Conservation (phyloP, 1,284 basidiomycete species). For the Tylopilus sp. region DNA sequence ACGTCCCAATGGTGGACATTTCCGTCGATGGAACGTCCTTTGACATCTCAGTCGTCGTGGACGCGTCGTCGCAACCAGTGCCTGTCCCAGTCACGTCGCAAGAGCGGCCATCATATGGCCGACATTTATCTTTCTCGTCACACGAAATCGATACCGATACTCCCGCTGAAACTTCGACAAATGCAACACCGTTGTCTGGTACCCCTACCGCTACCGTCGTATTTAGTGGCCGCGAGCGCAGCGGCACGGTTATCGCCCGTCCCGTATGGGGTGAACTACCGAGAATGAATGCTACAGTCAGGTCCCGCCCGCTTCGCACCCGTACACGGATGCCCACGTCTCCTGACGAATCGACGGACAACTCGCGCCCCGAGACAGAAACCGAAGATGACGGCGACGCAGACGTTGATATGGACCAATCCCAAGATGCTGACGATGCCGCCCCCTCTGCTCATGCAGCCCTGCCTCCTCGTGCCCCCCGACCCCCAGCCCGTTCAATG, state of each 20-base stretch:
- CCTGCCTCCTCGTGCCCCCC: constrained; percentile 40
- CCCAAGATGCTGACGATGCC: constrained; percentile 41
- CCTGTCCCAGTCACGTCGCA: constrained; percentile 21
- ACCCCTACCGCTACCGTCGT: constrained; percentile 58
- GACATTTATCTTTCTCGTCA: constrained; percentile 31
- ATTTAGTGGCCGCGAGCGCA: constrained; percentile 57
- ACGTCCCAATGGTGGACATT: constrained; percentile 26
- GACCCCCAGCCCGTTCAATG: constrained; percentile 38
- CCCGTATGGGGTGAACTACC: constrained; percentile 51
- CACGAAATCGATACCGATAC: constrained; percentile 50
- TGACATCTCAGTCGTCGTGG: constrained; percentile 25
- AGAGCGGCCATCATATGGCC: constrained; percentile 18
- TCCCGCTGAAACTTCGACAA: constrained; percentile 55
- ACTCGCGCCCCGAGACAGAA: constrained; percentile 64
- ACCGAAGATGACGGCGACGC: constrained; percentile 67
- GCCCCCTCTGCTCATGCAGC: constrained; percentile 29
- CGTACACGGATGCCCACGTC: constrained; percentile 38
- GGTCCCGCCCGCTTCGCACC: constrained; percentile 32
- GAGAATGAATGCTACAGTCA: constrained; percentile 25
- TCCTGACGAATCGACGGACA: constrained; percentile 50
- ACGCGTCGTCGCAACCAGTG: constrained; percentile 20
- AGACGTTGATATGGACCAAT: constrained; percentile 49
- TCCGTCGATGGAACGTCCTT: constrained; percentile 14
- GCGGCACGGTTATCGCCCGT: constrained; percentile 68
- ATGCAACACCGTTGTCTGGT: constrained; percentile 54